Conservation (phyloP, 1,284 basidiomycete species). For the Ganoderma multipileum region DNA sequence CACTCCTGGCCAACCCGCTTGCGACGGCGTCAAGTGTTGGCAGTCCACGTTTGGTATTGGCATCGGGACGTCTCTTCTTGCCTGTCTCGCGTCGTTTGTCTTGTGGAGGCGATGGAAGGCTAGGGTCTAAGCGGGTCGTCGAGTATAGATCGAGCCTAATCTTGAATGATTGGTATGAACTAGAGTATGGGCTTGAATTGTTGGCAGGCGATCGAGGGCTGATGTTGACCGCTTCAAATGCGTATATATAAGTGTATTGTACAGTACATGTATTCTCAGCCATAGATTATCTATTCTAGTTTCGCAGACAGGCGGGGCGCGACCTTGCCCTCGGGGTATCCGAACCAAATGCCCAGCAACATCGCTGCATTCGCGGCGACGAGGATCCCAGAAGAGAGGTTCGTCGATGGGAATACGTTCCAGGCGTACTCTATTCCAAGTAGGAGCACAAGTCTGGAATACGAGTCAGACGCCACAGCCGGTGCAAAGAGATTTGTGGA, state of each 20-base stretch:
- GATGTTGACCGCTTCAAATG: slow-evolving; percentile 1
- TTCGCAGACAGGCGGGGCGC: slow-evolving; percentile 1
- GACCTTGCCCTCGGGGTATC: slow-evolving; percentile 48
- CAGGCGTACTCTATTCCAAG: slow-evolving; percentile 83
- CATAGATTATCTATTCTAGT: slow-evolving; percentile 14
- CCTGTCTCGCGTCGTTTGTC: slow-evolving; percentile 50
- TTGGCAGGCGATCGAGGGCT: background rate
- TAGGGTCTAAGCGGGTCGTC: slow-evolving; percentile 39
- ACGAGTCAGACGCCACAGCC: background rate
- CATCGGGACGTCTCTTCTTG: slow-evolving; percentile 48
- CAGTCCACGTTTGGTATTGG: slow-evolving; percentile 64
- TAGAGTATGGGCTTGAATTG: background rate
- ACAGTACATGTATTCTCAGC: slow-evolving; percentile 1
- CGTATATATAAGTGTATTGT: background rate
- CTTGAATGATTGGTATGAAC: background rate
- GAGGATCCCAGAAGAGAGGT: slow-evolving; percentile 71
- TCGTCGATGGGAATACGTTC: slow-evolving; percentile 88
- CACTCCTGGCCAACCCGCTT: slow-evolving; percentile 48
- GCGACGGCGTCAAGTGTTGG: slow-evolving; percentile 70
- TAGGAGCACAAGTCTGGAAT: slow-evolving; percentile 65
- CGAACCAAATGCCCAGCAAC: slow-evolving; percentile 71
- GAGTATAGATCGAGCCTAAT: background rate
- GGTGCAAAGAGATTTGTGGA: slow-evolving; percentile 5
- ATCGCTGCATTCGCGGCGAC: slow-evolving; percentile 64
- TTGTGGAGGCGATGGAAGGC: slow-evolving; percentile 72